Base-by-base conservation (phyloP, 805 yeast genomes). In the Metschnikowia cerradonensis region DNA sequence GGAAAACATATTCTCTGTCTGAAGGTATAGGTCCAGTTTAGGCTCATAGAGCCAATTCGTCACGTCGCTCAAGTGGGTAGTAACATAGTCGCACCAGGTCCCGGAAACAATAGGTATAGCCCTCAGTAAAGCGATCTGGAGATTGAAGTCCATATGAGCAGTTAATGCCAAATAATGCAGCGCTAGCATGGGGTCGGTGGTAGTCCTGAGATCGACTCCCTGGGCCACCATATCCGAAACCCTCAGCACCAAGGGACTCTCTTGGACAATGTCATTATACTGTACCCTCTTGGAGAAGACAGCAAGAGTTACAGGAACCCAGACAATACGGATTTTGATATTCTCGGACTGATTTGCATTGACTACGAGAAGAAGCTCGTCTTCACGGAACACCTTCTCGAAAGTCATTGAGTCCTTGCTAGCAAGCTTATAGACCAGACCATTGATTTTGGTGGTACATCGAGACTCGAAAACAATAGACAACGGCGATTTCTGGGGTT, bases 401-500 rank as follows among this genome's bases (percentile, higher is more conserved):
- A 53, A 41, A 3, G 59, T 52, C 33, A 38, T 51, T 4, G 50
- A 46, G 13, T 58, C 58, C 30, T 50, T 50, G 17, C 47, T 51
- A 20, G 51, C 44, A 6, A 67, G 57, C 44, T 63, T 66, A 50
- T 57, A 57, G 10, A 55, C 40, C 10, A 48, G 48, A 2, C 65
- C 69, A 51, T 69, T 65, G 43, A 70, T 61, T n/a, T 54, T 59
- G 4, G 68, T 61, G 35, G 65, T 60, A 19, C 71, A 68, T 13
- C 69, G 57, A 1, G 73, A 64, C 30, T 67, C 60, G 23, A 69
- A 58, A 10, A 51, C 52, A 20, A 67, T 55, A 5, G 46, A 35
- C 8, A 70, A 46, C 15, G 61, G 59, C 1, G 68, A 61, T 13
- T 45, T 51, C 11, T 36, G 34, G 3, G 37, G 44, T 7, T 20